Evolutionary conservation across 2,329 filamentous ascomycete genomes (phyloP).

Genomic region (Diaporthe citrichinensis): DNA sequence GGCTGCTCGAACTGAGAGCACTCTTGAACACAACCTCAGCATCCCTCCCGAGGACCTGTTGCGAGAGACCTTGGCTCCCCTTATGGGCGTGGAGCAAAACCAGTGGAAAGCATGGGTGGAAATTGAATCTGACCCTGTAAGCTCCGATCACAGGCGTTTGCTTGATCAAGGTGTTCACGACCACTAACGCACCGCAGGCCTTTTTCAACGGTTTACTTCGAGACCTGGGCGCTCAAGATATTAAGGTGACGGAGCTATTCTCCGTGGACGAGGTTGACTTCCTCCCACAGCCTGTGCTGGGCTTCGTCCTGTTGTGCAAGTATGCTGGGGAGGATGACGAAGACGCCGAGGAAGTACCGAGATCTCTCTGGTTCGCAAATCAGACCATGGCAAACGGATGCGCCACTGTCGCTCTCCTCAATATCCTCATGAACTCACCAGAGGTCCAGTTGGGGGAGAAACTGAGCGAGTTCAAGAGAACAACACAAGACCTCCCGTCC

Average conservation of each 20-base stretch:
- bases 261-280: conserved; percentile 77
- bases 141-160: conserved; percentile 45
- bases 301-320: conserved; percentile 90
- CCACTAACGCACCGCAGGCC: conserved; percentile 62
- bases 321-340: conserved; percentile 70
- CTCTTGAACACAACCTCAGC: conserved; percentile 46
- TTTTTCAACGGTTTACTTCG: conserved; percentile 89
- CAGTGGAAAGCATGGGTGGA: conserved; percentile 84
- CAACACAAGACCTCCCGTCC: conserved; percentile 78
- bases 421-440: conserved; percentile 89
- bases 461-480: conserved; percentile 79
- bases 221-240: conserved; percentile 80
- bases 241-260: conserved; percentile 84
- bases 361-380: conserved; percentile 92
- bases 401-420: conserved; percentile 91
- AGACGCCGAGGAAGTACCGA: conserved; percentile 67
- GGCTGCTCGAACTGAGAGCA: conserved; percentile 43
- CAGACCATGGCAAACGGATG: conserved; percentile 91
- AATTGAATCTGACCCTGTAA: conserved; percentile 89
- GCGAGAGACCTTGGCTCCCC: conserved; percentile 61
- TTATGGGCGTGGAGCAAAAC: conserved; percentile 66
- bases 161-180: background rate
- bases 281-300: conserved; percentile 82
- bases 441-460: conserved; percentile 77
- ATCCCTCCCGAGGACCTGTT: conserved; percentile 56